Conservation (phyloP, 2,329 filamentous ascomycete genomes). For the Exophiala xenobiotica region DNA sequence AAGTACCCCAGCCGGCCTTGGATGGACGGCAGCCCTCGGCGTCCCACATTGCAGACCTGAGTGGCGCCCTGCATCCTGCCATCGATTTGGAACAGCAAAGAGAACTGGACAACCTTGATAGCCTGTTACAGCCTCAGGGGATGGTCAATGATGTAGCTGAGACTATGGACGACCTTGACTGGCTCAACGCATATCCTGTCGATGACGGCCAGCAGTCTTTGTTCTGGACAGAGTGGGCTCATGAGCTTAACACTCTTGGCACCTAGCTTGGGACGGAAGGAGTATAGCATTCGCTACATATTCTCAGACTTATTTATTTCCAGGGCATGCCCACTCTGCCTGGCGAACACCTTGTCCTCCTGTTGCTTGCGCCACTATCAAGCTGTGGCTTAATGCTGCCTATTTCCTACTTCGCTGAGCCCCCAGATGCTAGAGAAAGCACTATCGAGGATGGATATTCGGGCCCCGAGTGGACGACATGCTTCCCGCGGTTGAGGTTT, state of each 20-base stretch:
- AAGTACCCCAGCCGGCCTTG: slow-evolving; percentile 11
- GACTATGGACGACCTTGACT: slow-evolving; percentile 6
- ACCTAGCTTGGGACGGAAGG: no score
- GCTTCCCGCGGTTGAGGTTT: slow-evolving; percentile 16
- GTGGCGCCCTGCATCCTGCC: background rate
- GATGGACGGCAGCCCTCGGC: background rate
- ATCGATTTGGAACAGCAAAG: background rate
- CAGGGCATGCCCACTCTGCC: no score
- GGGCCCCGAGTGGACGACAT: slow-evolving; percentile 13
- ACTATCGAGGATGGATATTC: slow-evolving; percentile 16
- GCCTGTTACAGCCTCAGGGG: slow-evolving; percentile 1
- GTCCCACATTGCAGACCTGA: background rate
- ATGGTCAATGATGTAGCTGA: background rate
- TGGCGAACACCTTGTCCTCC: no score
- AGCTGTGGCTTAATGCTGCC: no score
- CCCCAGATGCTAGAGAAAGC: slow-evolving; percentile 8
- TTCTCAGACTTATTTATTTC: no score
- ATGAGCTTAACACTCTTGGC: slow-evolving; percentile 14
- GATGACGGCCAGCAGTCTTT: slow-evolving; percentile 19
- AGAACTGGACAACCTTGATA: background rate
- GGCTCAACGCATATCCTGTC: slow-evolving; percentile 13
- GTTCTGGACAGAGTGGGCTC: slow-evolving; percentile 21
- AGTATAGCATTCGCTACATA: no score
- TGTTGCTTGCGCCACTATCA: no score
- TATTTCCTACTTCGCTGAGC: background rate